Percentiles rank a stretch among this genome's conserved stretches.
Evolutionary conservation across 306 rosid species (phyloP).

Genomic region (Quercus bicolor): DNA sequence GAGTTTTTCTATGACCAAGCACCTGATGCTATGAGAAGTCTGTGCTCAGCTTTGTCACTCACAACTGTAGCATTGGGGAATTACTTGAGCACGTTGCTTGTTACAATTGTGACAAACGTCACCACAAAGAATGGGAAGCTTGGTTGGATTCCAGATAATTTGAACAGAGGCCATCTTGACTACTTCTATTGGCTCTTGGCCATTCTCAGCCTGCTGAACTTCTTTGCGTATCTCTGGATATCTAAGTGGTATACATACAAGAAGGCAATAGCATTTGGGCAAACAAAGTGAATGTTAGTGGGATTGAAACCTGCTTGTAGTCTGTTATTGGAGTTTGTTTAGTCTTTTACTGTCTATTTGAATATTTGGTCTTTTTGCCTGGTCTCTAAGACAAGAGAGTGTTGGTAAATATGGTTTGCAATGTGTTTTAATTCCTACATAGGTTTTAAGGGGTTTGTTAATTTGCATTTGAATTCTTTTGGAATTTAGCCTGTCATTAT

Average conservation of each 20-base stretch:
- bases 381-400: background rate
- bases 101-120: conserved; percentile 51
- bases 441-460: background rate
- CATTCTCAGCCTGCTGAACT: conserved; percentile 56
- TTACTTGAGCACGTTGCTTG: conserved; percentile 71
- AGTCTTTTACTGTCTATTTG: background rate
- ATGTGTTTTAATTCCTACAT: background rate
- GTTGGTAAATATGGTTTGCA: background rate
- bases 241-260: conserved; percentile 66
- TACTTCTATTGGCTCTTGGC: conserved; percentile 71
- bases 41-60: conserved; percentile 73
- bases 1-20: conserved; percentile 79
- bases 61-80: conserved; percentile 63
- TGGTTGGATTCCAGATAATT: conserved; percentile 86
- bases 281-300: background rate
- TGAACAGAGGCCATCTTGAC: conserved; percentile 83
- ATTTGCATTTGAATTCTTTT: background rate
- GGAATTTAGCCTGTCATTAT: background rate
- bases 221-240: conserved; percentile 51
- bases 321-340: background rate
- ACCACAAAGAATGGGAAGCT: conserved; percentile 56
- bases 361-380: background rate
- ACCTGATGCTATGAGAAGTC: conserved; percentile 87
- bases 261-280: conserved; percentile 29
- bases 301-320: background rate